phyloP scores from a whole-genome alignment of 2,329 filamentous ascomycete genomes.

The Clonostachys byssicola region DNA sequence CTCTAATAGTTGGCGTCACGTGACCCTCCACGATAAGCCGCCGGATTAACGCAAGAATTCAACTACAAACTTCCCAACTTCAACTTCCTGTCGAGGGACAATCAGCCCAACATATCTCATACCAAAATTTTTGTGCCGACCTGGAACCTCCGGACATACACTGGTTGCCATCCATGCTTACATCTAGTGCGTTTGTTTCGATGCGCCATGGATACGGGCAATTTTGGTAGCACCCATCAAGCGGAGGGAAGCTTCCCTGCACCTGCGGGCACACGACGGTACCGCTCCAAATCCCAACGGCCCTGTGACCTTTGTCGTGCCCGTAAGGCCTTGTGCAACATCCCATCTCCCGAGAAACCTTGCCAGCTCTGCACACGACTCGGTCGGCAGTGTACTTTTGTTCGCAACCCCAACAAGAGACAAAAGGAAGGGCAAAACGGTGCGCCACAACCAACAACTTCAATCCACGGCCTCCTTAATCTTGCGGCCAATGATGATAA shows the following conservation, averaged over 20 bases:
- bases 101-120: no score
- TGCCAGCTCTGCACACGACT: conserved; percentile 15
- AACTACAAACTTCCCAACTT: no score
- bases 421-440: neutral
- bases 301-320: conserved; percentile 13
- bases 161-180: no score
- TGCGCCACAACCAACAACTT: neutral
- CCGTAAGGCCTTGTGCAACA: conserved; percentile 17
- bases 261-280: conserved; percentile 1
- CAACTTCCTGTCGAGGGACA: no score
- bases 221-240: no score
- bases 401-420: conserved; percentile 13
- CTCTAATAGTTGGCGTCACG: no score
- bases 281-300: conserved; percentile 12
- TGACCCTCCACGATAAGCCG: no score
- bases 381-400: conserved; percentile 13
- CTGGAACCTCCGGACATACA: no score
- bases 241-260: neutral
- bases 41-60: no score
- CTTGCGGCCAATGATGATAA: neutral
- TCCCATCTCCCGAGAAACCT: conserved; percentile 13
- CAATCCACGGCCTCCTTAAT: neutral
- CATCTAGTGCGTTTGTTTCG: no score
- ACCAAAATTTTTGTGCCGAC: no score
- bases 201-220: no score